Evolutionary conservation across 768 basidiomycete genomes (phyloP).

Genomic region (Boletus vinaceobasis): DNA sequence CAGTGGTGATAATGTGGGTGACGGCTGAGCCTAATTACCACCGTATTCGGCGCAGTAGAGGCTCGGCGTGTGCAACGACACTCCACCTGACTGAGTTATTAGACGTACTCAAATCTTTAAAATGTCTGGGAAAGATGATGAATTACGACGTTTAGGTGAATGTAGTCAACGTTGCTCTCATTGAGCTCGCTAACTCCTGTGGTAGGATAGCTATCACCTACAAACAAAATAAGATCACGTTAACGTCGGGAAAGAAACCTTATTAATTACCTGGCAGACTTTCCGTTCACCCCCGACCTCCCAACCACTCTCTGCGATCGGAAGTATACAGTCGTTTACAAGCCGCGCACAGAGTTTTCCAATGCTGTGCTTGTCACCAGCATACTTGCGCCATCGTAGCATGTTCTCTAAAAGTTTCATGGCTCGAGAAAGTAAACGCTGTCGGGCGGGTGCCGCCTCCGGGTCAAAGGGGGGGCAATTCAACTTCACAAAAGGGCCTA

Average conservation of each 20-base stretch:
- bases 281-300: constrained; percentile 78
- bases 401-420: constrained; percentile 74
- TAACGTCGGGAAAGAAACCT: not conserved
- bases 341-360: constrained; percentile 53
- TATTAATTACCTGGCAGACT: constrained; percentile 50
- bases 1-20: constrained; percentile 38
- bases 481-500: constrained; percentile 48
- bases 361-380: constrained; percentile 57
- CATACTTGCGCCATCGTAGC: constrained; percentile 71
- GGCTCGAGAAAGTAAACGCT: constrained; percentile 61
- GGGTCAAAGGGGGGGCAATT: constrained; percentile 64
- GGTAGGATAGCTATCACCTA: constrained; percentile 26
- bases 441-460: constrained; percentile 65
- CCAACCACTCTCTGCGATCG: constrained; percentile 75
- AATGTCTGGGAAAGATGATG: constrained; percentile 1
- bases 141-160: constrained; percentile 15
- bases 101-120: constrained; percentile 4
- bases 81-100: not conserved
- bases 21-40: constrained; percentile 34
- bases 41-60: constrained; percentile 21
- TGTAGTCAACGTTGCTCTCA: constrained; percentile 12
- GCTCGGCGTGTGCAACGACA: constrained; percentile 20
- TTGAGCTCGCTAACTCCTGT: constrained; percentile 23
- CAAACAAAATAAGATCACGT: constrained; percentile 2
- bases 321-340: constrained; percentile 56